Conservation (phyloP, 2,329 filamentous ascomycete genomes). For the Sporothrix globosa region DNA sequence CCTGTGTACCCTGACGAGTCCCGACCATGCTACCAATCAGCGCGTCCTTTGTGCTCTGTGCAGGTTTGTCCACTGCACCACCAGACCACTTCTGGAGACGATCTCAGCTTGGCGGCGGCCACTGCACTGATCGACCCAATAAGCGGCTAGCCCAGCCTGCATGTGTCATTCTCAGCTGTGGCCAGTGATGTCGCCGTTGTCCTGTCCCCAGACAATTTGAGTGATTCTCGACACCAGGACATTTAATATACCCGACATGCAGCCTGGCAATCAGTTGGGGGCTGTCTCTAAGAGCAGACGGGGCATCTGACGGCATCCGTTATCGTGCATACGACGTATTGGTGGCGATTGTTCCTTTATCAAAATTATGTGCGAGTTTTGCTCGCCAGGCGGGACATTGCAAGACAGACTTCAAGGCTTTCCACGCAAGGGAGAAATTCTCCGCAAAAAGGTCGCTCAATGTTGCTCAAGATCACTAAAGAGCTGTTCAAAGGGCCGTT, state of each 20-base stretch:
- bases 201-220: too few species aligned
- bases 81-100: neutral
- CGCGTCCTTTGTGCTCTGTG: neutral
- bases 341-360: neutral
- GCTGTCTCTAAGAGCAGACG: too few species aligned
- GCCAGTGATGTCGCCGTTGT: neutral
- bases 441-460: neutral
- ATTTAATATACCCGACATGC: neutral
- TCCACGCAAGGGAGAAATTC: constrained; percentile 6
- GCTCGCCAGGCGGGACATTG: neutral
- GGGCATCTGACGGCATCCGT: neutral
- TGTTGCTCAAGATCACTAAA: too few species aligned
- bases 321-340: constrained; percentile 3
- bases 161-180: constrained; percentile 32
- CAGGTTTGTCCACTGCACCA: constrained; percentile 10
- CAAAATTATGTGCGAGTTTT: neutral
- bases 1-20: neutral
- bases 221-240: too few species aligned
- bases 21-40: constrained; percentile 29
- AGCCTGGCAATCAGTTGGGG: neutral
- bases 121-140: constrained; percentile 35
- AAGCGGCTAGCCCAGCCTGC: constrained; percentile 28
- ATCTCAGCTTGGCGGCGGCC: constrained; percentile 23
- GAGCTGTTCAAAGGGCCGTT: too few species aligned
- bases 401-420: neutral